These are phyloP conservation scores for Coniophora puteana DNA, from an alignment of 1,284 basidiomycete species.

Conservation along the genomic window DNA sequence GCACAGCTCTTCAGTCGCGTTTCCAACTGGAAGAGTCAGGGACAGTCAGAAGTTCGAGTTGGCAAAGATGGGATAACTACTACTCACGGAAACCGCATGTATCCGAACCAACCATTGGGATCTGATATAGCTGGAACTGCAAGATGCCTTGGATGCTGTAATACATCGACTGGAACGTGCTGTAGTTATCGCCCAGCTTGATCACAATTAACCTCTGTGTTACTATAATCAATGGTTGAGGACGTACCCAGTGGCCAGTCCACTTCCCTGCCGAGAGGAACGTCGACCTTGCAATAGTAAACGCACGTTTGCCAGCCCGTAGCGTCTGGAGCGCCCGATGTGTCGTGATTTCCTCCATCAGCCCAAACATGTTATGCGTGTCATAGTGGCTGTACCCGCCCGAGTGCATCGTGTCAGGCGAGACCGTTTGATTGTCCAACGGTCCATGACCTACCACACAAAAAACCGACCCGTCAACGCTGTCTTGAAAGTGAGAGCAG, in stretches of 20 bases:
- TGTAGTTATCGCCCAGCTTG: slow-evolving; percentile 76
- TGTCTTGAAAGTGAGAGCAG: no score
- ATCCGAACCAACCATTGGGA: slow-evolving; percentile 76
- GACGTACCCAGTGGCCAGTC: slow-evolving; percentile 55
- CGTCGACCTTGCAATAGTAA: slow-evolving; percentile 38
- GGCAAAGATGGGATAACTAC: not conserved
- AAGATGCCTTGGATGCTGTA: slow-evolving; percentile 62
- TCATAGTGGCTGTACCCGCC: slow-evolving; percentile 35
- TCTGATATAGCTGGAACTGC: slow-evolving; percentile 75
- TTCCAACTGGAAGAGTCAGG: slow-evolving; percentile 39
- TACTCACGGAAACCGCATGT: slow-evolving; percentile 60
- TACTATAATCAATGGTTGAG: no score
- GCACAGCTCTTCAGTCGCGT: slow-evolving; percentile 79
- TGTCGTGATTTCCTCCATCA: slow-evolving; percentile 35
- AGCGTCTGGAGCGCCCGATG: slow-evolving; percentile 30
- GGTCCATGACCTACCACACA: slow-evolving; percentile 16
- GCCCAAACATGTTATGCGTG: slow-evolving; percentile 40
- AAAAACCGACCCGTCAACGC: no score
- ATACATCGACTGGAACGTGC: slow-evolving; percentile 59
- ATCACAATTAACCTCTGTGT: no score
- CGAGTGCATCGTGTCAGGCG: slow-evolving; percentile 38
- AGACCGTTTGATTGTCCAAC: slow-evolving; percentile 25
- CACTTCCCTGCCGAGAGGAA: slow-evolving; percentile 65
- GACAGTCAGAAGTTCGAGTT: slow-evolving; percentile 3
- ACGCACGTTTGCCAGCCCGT: slow-evolving; percentile 34